Base-by-base conservation (phyloP, 2,329 filamentous ascomycete species). In the Dothideomycetes sp. region DNA sequence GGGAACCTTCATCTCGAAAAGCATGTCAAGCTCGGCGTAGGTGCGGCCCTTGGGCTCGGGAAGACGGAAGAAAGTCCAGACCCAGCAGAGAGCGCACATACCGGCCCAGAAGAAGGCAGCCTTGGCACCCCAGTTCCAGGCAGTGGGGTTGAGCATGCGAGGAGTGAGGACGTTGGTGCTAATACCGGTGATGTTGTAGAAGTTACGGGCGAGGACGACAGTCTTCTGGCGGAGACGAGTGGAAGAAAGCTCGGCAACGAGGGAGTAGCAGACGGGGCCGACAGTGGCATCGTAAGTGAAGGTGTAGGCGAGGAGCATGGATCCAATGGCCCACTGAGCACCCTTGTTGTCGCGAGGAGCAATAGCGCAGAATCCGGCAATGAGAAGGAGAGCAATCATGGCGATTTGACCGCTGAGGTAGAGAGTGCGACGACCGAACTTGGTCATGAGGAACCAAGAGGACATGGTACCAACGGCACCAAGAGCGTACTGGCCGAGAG, bases 261-360 rank as follows among this genome's bases (percentile, higher is more conserved):
- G 48, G 2, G 47, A 53, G 38, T 56, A 56, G 37, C 45, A 42
- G 16, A 42, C 40, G 14, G 43, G 43, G 19, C 73, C 74, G 10
- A 75, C 63, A 1, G 70, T 69, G 40, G 69, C 62, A 55, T 71
- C 69, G 53, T 75, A 77, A 2, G 68, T 57, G 38, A 73, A 69
- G 0, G 39, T 45, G 45, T 45, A 56, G 40, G 53, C 33, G 10
- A 54, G 24, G 12, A 55, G 31, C 38, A 54, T 41, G 5, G 46
- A 36, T 14, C 45, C 52, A n/a, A 54, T 50, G 16, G 36, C 52
- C 51, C 49, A 53, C n/a, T 49, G 43, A 2, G 49, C 47, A 10
- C 45, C 47, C 5, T 22, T 31, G 31, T 43, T 43, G 29, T 29
- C 18, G 24, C 31, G 27, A 34, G 35, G 30, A 8, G 48, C 35